phyloP scores from a whole-genome alignment of 106 monocot genomes.

The Xerophyta viscosa region DNA sequence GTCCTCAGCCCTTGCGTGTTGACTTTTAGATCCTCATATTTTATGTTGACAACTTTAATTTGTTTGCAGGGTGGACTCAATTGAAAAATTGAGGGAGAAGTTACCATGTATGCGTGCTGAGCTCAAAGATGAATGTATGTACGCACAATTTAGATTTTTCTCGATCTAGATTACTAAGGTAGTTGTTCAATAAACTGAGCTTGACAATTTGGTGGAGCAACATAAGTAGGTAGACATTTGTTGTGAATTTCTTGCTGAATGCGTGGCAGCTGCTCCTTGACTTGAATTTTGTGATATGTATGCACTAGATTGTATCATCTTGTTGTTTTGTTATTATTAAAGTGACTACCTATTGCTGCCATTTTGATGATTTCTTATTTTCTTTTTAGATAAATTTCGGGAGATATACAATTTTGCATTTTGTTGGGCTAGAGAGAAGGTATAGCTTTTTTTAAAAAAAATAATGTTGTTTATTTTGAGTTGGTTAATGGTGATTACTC shows the following conservation, averaged over 20 bases:
- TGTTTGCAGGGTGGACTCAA: slow-evolving; percentile 73
- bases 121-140: slow-evolving; percentile 94
- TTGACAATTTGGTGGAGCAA: no score
- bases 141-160: no score
- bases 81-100: slow-evolving; percentile 85
- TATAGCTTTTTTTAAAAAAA: slow-evolving; percentile 23
- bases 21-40: background rate
- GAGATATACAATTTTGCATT: slow-evolving; percentile 97
- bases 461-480: no score
- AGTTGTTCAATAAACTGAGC: no score
- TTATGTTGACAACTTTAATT: background rate
- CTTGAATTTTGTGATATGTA: no score
- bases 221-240: no score
- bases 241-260: no score
- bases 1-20: background rate
- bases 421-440: slow-evolving; percentile 97
- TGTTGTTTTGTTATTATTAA: no score
- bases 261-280: no score
- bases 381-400: slow-evolving; percentile 76
- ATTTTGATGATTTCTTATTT: slow-evolving; percentile 1
- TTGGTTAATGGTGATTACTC: no score
- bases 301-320: no score
- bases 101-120: slow-evolving; percentile 77
- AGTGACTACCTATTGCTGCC: background rate
- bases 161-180: no score